Percentiles rank a stretch among this genome's conserved stretches.
phyloP scores from a whole-genome alignment of 1,284 basidiomycete genomes.

The Puccinia hordei region DNA sequence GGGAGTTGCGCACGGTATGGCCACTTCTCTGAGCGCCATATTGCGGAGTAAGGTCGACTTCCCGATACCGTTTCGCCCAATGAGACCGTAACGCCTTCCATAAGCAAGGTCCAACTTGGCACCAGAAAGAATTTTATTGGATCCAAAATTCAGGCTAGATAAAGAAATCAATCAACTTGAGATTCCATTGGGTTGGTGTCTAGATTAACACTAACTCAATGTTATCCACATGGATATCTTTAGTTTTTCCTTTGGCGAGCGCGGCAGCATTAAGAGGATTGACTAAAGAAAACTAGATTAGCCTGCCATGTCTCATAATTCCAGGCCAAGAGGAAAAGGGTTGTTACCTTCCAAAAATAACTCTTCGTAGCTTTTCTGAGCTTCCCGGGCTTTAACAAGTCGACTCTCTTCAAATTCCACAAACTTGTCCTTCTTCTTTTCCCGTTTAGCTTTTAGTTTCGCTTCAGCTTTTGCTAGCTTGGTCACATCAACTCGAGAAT shows the following conservation, averaged over 20 bases:
- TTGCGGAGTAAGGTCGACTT: constrained; percentile 96
- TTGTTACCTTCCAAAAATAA: constrained; percentile 37
- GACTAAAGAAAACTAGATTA: constrained; percentile 84
- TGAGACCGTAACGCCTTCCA: constrained; percentile 62
- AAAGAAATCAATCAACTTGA: neutral
- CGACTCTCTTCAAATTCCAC: constrained; percentile 86
- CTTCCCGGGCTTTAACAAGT: constrained; percentile 87
- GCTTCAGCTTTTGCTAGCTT: constrained; percentile 98
- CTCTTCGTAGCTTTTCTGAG: constrained; percentile 67
- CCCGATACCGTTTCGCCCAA: constrained; percentile 78
- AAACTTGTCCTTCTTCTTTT: constrained; percentile 72
- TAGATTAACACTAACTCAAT: constrained; percentile 68
- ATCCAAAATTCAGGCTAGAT: constrained; percentile 75
- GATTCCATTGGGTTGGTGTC: constrained; percentile 52
- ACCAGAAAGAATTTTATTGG: constrained; percentile 85
- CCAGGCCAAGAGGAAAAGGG: neutral
- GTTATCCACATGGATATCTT: constrained; percentile 90
- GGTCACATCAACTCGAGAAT: constrained; percentile 93
- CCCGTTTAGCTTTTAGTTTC: constrained; percentile 95
- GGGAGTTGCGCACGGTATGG: constrained; percentile 67
- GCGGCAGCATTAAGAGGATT: constrained; percentile 86
- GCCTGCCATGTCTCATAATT: constrained; percentile 60
- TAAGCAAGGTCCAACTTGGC: constrained; percentile 55
- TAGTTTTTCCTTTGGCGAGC: constrained; percentile 85
- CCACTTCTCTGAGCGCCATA: constrained; percentile 91